Evolutionary conservation across 306 rosid genomes (phyloP), one percentile per base, ranked within the genome.

Genomic region (Prinsepia uniflora): DNA sequence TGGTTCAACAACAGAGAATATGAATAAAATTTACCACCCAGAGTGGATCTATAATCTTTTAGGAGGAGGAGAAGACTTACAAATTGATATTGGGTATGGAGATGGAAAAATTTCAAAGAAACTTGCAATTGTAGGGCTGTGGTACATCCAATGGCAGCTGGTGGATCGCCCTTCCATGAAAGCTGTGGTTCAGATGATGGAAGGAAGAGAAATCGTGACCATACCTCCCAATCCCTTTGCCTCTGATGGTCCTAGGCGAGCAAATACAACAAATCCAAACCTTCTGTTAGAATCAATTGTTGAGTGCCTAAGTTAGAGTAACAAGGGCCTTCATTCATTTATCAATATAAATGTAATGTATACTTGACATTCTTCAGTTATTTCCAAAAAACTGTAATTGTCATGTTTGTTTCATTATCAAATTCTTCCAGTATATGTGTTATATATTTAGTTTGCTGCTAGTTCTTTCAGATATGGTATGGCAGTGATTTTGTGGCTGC

Each of bases 111-210:
- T 17, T 6, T 30, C 48, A 2, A 53, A 53, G 48, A 52, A 52
- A 52, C 63, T 68, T 8, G 46, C 36, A 39, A 53, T 49, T 40
- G 19, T 50, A n/a, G 72, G 72, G 30, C 19, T 52, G 3, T 50
- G 19, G 63, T 68, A 50, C 40, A 68, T 53, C 46, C 41, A 69
- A 13, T 36, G 63, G 73, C n/a, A 40, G 11, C 73, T n/a, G 0
- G 50, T 12, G 0, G 63, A 54, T 34, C 63, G 3, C 0, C 63
- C 63, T 5, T 6, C 73, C 0, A 19, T 11, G 40, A 44, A 64
- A 6, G 6, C 0, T 0, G 53, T 3, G 11, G 39, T 64, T 43
- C 10, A 64, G n/a, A 64, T 43, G 68, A 0, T 43, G 5, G 68
- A 63, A 41, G 68, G 53, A 43, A 18, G 39, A 19, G 53, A 19